Conservation (phyloP, 768 basidiomycete genomes). For the Podaxis sp. region DNA sequence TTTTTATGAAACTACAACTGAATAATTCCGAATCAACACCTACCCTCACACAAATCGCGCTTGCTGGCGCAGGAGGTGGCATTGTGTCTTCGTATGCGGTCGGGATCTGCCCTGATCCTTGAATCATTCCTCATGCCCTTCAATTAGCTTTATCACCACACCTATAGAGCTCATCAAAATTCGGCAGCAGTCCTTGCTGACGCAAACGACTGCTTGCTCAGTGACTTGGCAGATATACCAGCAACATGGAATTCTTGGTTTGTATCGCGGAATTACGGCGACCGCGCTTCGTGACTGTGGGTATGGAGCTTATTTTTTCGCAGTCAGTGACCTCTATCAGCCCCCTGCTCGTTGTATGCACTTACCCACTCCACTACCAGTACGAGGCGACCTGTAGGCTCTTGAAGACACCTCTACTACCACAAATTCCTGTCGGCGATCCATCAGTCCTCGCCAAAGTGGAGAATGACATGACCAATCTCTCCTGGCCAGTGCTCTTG, state of each 20-base stretch:
- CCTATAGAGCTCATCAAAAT: constrained; percentile 90
- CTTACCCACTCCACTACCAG: constrained; percentile 21
- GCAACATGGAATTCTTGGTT: constrained; percentile 52
- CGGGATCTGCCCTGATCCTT: not conserved
- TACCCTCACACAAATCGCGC: constrained; percentile 62
- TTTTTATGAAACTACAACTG: constrained; percentile 68
- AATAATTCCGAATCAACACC: constrained; percentile 44
- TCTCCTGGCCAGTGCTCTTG: constrained; percentile 55
- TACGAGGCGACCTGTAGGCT: constrained; percentile 63
- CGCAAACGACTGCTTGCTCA: constrained; percentile 40
- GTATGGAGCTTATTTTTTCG: constrained; percentile 83
- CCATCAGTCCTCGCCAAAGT: constrained; percentile 35
- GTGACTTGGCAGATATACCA: constrained; percentile 55
- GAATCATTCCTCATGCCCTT: not conserved
- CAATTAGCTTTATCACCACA: constrained; percentile 62
- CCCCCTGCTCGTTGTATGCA: not conserved
- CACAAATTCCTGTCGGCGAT: constrained; percentile 16
- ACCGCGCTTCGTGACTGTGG: constrained; percentile 77
- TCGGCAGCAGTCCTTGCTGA: constrained; percentile 60
- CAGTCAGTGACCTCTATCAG: constrained; percentile 38
- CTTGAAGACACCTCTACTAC: constrained; percentile 26
- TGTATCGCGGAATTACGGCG: constrained; percentile 73
- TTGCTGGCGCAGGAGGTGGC: constrained; percentile 81
- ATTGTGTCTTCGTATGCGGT: constrained; percentile 67
- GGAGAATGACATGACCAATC: constrained; percentile 29